Evolutionary conservation across 441 rosid species (phyloP).

Genomic region (Gossypium gossypioides): DNA sequence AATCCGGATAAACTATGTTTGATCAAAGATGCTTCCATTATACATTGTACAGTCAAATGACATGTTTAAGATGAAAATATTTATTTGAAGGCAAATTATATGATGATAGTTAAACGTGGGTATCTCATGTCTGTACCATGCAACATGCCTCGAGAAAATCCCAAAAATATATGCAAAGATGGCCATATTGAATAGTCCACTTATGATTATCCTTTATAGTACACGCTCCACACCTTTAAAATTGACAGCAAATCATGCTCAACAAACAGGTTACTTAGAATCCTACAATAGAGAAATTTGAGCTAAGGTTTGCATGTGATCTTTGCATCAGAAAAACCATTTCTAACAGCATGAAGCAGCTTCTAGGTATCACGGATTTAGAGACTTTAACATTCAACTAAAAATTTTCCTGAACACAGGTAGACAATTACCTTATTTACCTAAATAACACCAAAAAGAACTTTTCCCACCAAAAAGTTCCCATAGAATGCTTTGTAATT

Average conservation of each 20-base stretch:
- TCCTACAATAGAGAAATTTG: background rate
- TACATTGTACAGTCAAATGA: background rate
- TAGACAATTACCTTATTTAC: slow-evolving; percentile 2
- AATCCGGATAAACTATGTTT: background rate
- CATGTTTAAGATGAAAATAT: background rate
- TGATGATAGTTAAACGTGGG: too few relatives aligned
- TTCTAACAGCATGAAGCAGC: background rate
- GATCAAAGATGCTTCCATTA: background rate
- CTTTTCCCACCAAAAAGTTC: background rate
- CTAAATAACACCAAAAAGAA: background rate
- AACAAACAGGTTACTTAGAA: background rate
- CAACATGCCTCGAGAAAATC: background rate
- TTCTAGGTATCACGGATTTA: background rate
- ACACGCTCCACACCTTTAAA: slow-evolving; percentile 2
- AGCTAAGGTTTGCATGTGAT: background rate
- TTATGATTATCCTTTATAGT: background rate
- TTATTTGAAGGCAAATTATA: background rate
- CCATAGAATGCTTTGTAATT: slow-evolving; percentile 2
- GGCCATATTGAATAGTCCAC: background rate
- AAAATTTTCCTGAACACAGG: background rate
- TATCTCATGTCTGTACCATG: background rate
- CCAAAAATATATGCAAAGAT: background rate
- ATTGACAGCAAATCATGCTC: background rate
- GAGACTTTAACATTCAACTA: background rate
- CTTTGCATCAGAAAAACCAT: background rate